phyloP scores from a whole-genome alignment of 257 asterid genomes.

The Solanum raphanifolium region DNA sequence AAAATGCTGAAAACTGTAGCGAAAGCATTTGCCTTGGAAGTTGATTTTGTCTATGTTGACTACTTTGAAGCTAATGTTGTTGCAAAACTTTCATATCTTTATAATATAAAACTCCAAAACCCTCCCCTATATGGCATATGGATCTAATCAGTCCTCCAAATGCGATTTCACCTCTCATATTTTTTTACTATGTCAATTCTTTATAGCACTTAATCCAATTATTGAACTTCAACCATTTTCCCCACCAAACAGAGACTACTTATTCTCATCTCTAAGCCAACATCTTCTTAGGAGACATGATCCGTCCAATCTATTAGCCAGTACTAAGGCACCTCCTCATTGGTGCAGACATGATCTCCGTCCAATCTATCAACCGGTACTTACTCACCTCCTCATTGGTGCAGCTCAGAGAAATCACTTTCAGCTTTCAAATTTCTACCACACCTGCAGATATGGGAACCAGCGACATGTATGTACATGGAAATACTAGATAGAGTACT shows the following conservation, averaged over 20 bases:
- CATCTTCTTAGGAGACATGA: not conserved
- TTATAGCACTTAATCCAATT: not conserved
- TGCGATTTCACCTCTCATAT: not conserved
- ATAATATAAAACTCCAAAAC: not conserved
- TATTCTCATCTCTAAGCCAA: not conserved
- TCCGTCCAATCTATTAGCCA: not conserved
- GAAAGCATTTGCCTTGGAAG: not conserved
- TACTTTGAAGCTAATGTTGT: not conserved
- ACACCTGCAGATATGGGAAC: not conserved
- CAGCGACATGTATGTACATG: not conserved
- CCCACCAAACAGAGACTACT: not conserved
- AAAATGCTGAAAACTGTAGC: not conserved
- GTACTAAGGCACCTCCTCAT: not conserved
- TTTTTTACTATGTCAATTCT: not conserved
- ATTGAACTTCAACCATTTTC: not conserved
- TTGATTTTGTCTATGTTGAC: not conserved
- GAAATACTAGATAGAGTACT: not conserved
- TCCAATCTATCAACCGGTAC: not conserved
- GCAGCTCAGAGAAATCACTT: not conserved
- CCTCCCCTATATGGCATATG: not conserved
- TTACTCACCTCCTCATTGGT: not conserved
- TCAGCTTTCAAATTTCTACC: not conserved
- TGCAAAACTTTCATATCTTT: not conserved
- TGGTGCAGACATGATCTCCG: not conserved
- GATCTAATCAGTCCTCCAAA: not conserved